phyloP scores from a whole-genome alignment of 2,329 filamentous ascomycete species.

The Aspergillus sp. region DNA sequence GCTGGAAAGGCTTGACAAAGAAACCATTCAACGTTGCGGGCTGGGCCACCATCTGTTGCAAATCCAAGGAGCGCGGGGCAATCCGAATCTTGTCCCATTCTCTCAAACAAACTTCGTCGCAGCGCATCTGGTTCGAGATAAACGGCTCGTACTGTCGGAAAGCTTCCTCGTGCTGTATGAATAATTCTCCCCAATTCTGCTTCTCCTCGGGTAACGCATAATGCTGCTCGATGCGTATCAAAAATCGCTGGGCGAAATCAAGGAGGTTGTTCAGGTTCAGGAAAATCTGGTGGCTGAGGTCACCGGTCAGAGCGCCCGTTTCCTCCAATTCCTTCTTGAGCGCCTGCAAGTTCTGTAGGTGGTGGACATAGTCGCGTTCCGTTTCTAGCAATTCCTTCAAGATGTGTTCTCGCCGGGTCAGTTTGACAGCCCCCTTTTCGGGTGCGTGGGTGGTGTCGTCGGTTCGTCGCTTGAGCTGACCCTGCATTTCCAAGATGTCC shows the following conservation, averaged over 20 bases:
- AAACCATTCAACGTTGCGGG: slow-evolving; percentile 89
- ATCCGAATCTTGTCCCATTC: slow-evolving; percentile 83
- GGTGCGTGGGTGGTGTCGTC: slow-evolving; percentile 45
- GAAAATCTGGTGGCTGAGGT: slow-evolving; percentile 91
- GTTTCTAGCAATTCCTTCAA: slow-evolving; percentile 90
- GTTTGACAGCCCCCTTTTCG: slow-evolving; percentile 52
- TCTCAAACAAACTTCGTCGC: slow-evolving; percentile 76
- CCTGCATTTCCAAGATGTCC: slow-evolving; percentile 77
- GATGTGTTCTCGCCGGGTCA: slow-evolving; percentile 79
- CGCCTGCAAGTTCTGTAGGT: slow-evolving; percentile 89
- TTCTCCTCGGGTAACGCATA: slow-evolving; percentile 74
- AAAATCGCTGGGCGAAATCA: slow-evolving; percentile 90
- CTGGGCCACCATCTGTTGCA: slow-evolving; percentile 75
- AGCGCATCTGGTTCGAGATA: slow-evolving; percentile 93
- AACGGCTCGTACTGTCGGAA: slow-evolving; percentile 96
- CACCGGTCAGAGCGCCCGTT: slow-evolving; percentile 81
- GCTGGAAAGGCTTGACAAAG: slow-evolving; percentile 92
- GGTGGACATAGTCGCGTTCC: slow-evolving; percentile 96
- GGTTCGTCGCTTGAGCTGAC: slow-evolving; percentile 68
- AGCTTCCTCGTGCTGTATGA: slow-evolving; percentile 77
- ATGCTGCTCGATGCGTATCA: slow-evolving; percentile 94
- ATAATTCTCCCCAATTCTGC: slow-evolving; percentile 95
- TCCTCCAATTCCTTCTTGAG: slow-evolving; percentile 89
- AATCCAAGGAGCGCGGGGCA: slow-evolving; percentile 64
- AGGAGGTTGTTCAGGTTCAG: slow-evolving; percentile 92